Base-by-base conservation (phyloP, 345 rosid species). In the Viola odorata region DNA sequence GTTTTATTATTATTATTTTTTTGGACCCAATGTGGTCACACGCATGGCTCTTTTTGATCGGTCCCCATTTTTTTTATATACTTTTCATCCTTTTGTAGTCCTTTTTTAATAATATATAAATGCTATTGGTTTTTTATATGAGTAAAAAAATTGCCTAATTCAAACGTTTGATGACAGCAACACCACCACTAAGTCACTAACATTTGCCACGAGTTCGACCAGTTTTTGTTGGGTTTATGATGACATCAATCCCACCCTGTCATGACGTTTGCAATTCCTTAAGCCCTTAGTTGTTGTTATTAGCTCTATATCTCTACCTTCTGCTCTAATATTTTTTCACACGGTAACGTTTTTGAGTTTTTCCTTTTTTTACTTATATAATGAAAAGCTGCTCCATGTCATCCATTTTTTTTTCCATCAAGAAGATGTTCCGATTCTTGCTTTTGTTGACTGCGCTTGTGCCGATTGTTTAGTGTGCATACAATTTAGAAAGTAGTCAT, bases 21-120 rank as follows among this genome's bases (percentile, higher is more conserved):
- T 53, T 72, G 68, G 47, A 56, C 41, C 39, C 75, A 69, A 69
- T 69, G 81, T 84, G 85, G 86, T 79, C 85, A 80, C 97, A 87
- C 89, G 96, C 97, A 85, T 88, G 97, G 92, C 68, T 75, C 78
- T 82, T 55, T 74, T 78, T 23, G 32, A 23, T 23, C 12, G 81
- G 87, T 79, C 81, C 89, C 88, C 80, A 70, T 67, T 66, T 60
- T 62, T 53, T 72, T 53, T 63, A 50, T 77, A 64, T 60, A 47
- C 84, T 74, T 81, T 73, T 56, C 70, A 56, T 67, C 74, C 71
- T 67, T 69, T 71, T 44, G 53, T 57, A 61, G 70, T 67, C 67
- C 66, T 65, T 77, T 39, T 41, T 72, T 69, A 53, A 61, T 48
- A 60, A 23, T 67, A 67, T 66, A 55, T 73, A 23, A 63, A 16